Base-by-base conservation (phyloP, 257 asterid species). In the Solanum arcanum region DNA sequence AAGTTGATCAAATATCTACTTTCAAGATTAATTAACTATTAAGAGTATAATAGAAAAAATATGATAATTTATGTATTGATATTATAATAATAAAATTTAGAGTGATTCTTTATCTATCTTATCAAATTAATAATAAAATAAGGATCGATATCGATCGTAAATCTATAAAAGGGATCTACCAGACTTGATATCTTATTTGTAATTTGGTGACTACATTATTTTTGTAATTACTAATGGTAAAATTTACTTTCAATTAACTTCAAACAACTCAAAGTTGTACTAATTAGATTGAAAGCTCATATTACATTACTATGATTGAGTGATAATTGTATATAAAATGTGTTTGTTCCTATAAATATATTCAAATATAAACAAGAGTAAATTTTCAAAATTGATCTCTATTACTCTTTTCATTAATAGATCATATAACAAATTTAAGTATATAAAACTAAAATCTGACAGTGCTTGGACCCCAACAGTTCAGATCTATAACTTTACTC, bases 401-500 rank as follows among this genome's bases (percentile, higher is more conserved):
- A 21, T 37, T 37, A 7, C n/a, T 74, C 31, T 74, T 23, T 74
- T 74, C 81, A 73, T 29, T 75, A 12, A 75, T 12, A 75, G 56
- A 41, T 41, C 59, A 68, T 68, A 68, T 68, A 68, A 52, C 21
- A 52, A 66, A 68, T 27, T 14, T 7, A 68, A 47, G 27, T 25
- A 47, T 18, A 80, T 5, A 27, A 5, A 20, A 29, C 85, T 80
- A 80, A 80, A 80, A 80, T 80, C 85, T 80, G 16, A 47, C 68
- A 49, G 85, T 85, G 83, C 69, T 83, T 37, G 89, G 89, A 68
- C 89, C 89, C 89, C 89, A 87, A 56, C 87, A 87, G 41, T 69
- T 87, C 83, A 87, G 20, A 73, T 74, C 49, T 64, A 87, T 41
- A 44, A 87, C 87, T 37, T 37, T 87, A 20, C 25, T 87, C 42